Conservation (phyloP, 345 rosid genomes). For the Eucalyptus decipiens region DNA sequence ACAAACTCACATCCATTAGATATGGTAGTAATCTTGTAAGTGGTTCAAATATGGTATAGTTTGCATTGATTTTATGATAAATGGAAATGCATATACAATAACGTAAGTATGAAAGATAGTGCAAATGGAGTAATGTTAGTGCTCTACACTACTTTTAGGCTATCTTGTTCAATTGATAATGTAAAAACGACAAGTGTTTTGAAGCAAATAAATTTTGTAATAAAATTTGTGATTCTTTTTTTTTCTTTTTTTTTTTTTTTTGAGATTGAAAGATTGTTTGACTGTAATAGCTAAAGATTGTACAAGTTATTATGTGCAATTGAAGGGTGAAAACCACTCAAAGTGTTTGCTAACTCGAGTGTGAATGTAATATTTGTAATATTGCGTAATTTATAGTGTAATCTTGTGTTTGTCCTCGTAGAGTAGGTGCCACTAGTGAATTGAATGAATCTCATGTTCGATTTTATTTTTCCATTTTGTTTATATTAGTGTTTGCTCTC, state of each 20-base stretch:
- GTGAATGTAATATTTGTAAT: too few species aligned
- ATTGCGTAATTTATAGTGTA: too few species aligned
- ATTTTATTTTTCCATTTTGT: accelerated
- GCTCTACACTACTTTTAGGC: neutral
- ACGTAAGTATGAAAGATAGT: neutral
- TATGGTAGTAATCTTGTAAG: neutral
- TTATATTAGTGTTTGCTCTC: neutral
- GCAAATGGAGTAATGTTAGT: neutral
- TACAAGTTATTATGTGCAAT: neutral
- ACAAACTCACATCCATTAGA: neutral
- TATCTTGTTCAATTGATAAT: neutral
- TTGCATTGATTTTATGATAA: neutral
- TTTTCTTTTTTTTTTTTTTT: too few species aligned
- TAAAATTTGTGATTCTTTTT: too few species aligned
- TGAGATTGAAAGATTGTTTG: neutral
- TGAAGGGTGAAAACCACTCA: neutral
- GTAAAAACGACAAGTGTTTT: neutral
- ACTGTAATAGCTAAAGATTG: neutral
- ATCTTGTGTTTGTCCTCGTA: too few species aligned
- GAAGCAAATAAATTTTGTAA: neutral
- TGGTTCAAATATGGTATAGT: neutral
- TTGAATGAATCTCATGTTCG: too few species aligned
- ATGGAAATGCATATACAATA: neutral
- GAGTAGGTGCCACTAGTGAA: too few species aligned
- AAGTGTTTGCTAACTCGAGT: neutral